Base-by-base conservation (phyloP, 768 basidiomycete species). In the Tremella mesenterica region DNA sequence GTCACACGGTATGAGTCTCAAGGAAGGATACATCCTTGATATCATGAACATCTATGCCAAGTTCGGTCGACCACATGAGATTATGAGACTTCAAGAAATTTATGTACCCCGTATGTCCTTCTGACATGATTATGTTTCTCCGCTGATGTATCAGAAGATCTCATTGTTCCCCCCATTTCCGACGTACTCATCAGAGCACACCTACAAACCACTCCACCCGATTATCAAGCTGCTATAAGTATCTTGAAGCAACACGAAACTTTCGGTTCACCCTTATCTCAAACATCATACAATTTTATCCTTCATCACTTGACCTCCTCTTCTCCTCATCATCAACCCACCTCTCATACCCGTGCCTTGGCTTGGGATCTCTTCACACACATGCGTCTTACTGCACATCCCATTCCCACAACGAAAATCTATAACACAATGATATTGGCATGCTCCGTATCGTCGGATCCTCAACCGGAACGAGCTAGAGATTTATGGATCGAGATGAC, bases 401-500 rank as follows among this genome's bases (percentile, higher is more conserved):
- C 89, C 0, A 75, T 76, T 3, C 91, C 92, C 0, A 82, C 85
- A 57, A 77, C 77, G 13, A 72, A 78, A 21, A 76, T 92, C 6
- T 97, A 89, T 74, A 80, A 83, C 0, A 69, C 81, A 30, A 95
- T 99, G 90, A 89, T 99, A 61, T 79, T 80, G 4, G 85, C 88
- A 0, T 96, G 92, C 58, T 85, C 85, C 0, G 57, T 65, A 4
- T 56, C 71, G 8, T 63, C 70, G 1, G 71, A 79, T 12, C 82
- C 85, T 1, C 85, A 92, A 59, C 88, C 90, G 0, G 89, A 95
- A 67, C 83, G 87, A 38, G 95, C 93, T 0, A 76, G 93, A 53
- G 95, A 99, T 68, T 77, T 97, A 0, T 95, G 86, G 81, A 83
- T 80, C 23, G 93, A 97, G 71, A 90, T 97, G 89, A 86, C 85